Evolutionary conservation across 441 rosid genomes (phyloP), one percentile per base, ranked within the genome.

Genomic region (California macrophylla): DNA sequence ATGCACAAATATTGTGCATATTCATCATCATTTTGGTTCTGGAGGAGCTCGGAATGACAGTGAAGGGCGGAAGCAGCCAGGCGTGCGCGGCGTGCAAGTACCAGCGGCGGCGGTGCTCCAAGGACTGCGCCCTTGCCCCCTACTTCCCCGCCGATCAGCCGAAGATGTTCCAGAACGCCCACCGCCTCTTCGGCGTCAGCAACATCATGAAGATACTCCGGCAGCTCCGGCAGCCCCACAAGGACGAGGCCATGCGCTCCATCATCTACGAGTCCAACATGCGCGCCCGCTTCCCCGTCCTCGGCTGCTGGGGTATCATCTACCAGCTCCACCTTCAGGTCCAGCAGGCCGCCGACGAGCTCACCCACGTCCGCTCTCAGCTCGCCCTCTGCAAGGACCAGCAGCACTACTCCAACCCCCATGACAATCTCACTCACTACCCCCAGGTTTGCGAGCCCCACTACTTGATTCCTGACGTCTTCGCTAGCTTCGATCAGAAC

Each of bases 81-180:
- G 97, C 97, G 12, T 91, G 98, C 68, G 98, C 97, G 34, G 87
- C 90, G 3, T 91, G 98, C 88, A 94, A 94, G 77, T 87, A 83
- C 79, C 98, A 85, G 66, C 71, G 96, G 32, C 78, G 96, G 68
- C 85, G 85, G 69, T 94, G 98, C 79, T 66, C 80, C 0, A 45
- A 85, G 0, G 85, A 87, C 56, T 94, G 97, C 62, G 88, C 76
- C 1, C 72, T 94, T 0, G 88, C 94, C 0, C 96, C 93, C 18
- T 91, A 86, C 69, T 90, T 92, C 66, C 96, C 93, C 0, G 78
- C 96, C 0, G 92, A 92, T 54, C 86, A 87, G 26, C 91, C 92
- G 0, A 82, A 80, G 28, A 71, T 85, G 26, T 94, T 94, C 70
- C 87, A 83, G 18, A 91, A 91, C n/a, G 97, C 89, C 25, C 98